Evolutionary conservation across 768 basidiomycete genomes (phyloP).

Genomic region (Tubosaeta sp.): DNA sequence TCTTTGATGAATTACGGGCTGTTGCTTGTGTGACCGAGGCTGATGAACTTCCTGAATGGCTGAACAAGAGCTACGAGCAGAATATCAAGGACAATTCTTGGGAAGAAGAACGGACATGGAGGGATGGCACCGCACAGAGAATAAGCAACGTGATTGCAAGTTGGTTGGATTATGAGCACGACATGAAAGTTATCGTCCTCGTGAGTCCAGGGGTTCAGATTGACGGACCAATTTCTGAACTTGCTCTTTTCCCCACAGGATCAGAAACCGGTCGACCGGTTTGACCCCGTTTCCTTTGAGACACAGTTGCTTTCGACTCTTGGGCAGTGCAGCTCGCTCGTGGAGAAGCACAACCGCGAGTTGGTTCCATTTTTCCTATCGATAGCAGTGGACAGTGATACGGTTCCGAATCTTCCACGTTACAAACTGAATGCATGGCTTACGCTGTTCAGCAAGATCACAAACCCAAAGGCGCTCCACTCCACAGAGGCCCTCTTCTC

Average conservation of each 20-base stretch:
- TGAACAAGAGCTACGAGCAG: constrained; percentile 21
- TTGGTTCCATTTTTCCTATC: constrained; percentile 79
- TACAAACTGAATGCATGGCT: constrained; percentile 73
- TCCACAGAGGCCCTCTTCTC: constrained; percentile 58
- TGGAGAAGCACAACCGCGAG: constrained; percentile 85
- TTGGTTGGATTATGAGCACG: constrained; percentile 39
- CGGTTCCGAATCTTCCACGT: constrained; percentile 44
- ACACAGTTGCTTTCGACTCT: constrained; percentile 71
- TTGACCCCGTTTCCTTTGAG: constrained; percentile 77
- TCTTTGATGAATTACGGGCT: constrained; percentile 59
- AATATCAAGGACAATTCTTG: constrained; percentile 31
- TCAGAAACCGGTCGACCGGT: constrained; percentile 46
- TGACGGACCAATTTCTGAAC: neutral
- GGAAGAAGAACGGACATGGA: constrained; percentile 75
- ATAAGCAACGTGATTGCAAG: constrained; percentile 43
- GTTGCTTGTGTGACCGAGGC: constrained; percentile 16
- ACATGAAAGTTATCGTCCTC: constrained; percentile 31
- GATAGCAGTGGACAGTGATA: constrained; percentile 32
- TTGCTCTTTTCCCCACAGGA: constrained; percentile 24
- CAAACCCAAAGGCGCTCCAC: constrained; percentile 87
- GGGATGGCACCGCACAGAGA: constrained; percentile 69
- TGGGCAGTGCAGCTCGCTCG: constrained; percentile 62
- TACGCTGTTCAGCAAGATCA: constrained; percentile 81
- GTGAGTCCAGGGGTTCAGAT: constrained; percentile 21
- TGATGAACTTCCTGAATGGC: constrained; percentile 18